Evolutionary conservation across 2,329 filamentous ascomycete species (phyloP), one percentile per base, ranked within the genome.

Genomic region (Venturia aucupariae): DNA sequence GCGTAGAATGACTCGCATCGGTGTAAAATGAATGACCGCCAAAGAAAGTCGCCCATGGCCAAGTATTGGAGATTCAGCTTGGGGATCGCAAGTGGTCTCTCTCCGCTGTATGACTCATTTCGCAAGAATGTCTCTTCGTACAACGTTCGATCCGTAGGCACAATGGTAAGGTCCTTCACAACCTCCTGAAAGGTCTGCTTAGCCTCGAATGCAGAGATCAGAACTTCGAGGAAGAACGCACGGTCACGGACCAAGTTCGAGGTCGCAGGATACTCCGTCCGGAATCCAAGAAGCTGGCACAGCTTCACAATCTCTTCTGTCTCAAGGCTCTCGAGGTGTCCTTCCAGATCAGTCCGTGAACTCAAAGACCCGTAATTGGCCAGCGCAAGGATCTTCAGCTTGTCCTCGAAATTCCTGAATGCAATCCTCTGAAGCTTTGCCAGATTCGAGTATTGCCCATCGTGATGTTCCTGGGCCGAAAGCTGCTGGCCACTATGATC

Each of bases 31-130:
- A 97, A 88, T 0, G 93, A 92, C 67, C 95, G 85, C 92, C 92
- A 99, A n/a, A 99, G 78, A 70, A 99, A 99, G 75, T 99, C 94
- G 2, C 92, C 92, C 61, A 96, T 86, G 2, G 92, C 96, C 17
- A 99, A 81, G 75, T 99, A 99, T 72, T 99, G 94, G 35, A 99
- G 79, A 70, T 97, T 99, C 57, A 97, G 78, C 74, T 99, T 99
- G 2, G 94, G 94, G 54, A 99, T 86, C 2, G 94, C 90, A 65
- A 99, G 81, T 5, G 94, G 92, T 60, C 85, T 85, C 30, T 90
- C 92, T 32, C 92, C 92, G 73, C 96, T 88, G 70, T 97, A 97
- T 8, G 81, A 82, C 70, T 97, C 92, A 65, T 93, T 93, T 65
- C 91, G 85, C 64, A 92, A 76, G 63, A 96, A 83, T 32, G 86